These are phyloP conservation scores for Begonia loranthoides DNA, from an alignment of 306 rosid genomes.

Conservation along the genomic window DNA sequence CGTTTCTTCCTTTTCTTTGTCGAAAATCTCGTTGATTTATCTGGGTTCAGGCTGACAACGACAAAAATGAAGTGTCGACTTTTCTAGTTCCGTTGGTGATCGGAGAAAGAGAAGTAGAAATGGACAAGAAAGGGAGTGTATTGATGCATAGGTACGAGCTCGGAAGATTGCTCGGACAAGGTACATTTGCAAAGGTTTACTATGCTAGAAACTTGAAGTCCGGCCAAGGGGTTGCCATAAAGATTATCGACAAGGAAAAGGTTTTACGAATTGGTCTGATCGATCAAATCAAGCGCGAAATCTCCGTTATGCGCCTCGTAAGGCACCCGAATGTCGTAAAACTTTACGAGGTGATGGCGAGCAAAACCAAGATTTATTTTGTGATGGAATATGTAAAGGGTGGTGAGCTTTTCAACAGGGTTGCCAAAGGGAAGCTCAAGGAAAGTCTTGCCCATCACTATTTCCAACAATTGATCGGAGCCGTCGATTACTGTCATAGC, in stretches of 20 bases:
- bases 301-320: constrained; percentile 30
- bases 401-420: constrained; percentile 33
- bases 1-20: too few relatives aligned
- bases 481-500: constrained; percentile 45
- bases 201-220: constrained; percentile 23
- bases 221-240: constrained; percentile 33
- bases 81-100: too few relatives aligned
- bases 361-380: constrained; percentile 31
- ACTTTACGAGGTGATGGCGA: constrained; percentile 43
- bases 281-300: constrained; percentile 27
- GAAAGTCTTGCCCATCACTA: constrained; percentile 33
- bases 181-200: constrained; percentile 44
- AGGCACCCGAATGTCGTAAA: constrained; percentile 35
- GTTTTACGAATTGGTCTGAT: constrained; percentile 16
- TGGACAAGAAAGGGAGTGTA: constrained; percentile 26
- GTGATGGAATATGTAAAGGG: constrained; percentile 43
- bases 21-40: too few relatives aligned
- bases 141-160: constrained; percentile 39
- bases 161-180: constrained; percentile 43
- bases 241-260: constrained; percentile 34
- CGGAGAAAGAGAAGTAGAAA: constrained; percentile 1
- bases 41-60: too few relatives aligned
- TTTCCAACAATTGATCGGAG: constrained; percentile 35
- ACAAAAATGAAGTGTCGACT: too few relatives aligned
- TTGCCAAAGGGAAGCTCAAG: constrained; percentile 30